These are phyloP conservation scores for Candida nonsorbophila DNA, from an alignment of 805 yeast genomes.

Conservation along the genomic window DNA sequence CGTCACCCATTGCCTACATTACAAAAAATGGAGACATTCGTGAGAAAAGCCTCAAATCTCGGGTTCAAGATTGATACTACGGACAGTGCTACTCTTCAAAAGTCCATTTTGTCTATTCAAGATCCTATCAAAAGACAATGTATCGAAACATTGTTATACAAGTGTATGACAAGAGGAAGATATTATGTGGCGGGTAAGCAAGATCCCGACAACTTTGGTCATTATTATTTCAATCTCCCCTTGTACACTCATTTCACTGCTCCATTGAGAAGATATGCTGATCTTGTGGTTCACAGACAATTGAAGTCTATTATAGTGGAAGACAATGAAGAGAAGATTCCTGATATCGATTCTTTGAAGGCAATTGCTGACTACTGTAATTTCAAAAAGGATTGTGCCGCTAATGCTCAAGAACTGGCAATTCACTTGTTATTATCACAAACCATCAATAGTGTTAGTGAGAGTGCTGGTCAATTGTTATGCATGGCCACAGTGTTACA, in stretches of 20 bases:
- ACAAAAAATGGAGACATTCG: conserved; percentile 74
- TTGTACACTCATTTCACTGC: conserved; percentile 91
- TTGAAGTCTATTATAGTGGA: conserved; percentile 58
- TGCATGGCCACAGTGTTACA: conserved; percentile 85
- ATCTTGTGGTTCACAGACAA: conserved; percentile 89
- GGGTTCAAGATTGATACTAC: conserved; percentile 71
- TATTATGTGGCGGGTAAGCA: conserved; percentile 86
- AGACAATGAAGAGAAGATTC: conserved; percentile 22
- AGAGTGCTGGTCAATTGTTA: conserved; percentile 72
- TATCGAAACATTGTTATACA: conserved; percentile 72
- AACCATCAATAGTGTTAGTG: conserved; percentile 69
- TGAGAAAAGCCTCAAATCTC: conserved; percentile 59
- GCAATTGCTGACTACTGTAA: conserved; percentile 89
- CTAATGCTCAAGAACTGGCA: conserved; percentile 90
- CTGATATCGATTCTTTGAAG: conserved; percentile 63
- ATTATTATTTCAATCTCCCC: conserved; percentile 78
- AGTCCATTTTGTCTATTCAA: conserved; percentile 59
- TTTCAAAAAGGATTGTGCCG: conserved; percentile 92
- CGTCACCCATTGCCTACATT: conserved; percentile 82
- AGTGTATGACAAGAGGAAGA: conserved; percentile 80
- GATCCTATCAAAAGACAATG: conserved; percentile 63
- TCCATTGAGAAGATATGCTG: conserved; percentile 89
- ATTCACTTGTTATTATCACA: conserved; percentile 81
- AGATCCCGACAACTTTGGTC: conserved; percentile 72
- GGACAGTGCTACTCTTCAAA: conserved; percentile 64